A percentile compares a stretch with the other conserved stretches of the same genome.
phyloP scores from a whole-genome alignment of 371 early-diverging fungal species.

The Mortierella sp. region DNA sequence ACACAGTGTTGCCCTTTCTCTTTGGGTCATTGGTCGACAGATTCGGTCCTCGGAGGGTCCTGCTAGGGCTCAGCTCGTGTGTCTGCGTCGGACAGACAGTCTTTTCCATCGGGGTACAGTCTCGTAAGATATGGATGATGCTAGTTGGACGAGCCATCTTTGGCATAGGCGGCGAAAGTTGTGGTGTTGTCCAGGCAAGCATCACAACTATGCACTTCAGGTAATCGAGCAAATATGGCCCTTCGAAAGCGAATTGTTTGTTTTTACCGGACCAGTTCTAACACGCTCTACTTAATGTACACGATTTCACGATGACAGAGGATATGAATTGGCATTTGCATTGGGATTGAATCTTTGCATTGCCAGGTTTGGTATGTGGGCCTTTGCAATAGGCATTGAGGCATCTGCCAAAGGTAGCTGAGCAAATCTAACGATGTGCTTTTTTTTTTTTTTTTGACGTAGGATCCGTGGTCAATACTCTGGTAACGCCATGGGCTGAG shows the following conservation, averaged over 20 bases:
- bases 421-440: no score
- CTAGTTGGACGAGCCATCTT: slow-evolving; percentile 71
- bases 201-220: slow-evolving; percentile 46
- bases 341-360: slow-evolving; percentile 71
- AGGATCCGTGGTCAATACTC: slow-evolving; percentile 67
- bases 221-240: slow-evolving; percentile 4
- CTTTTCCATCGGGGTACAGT: slow-evolving; percentile 67
- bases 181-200: slow-evolving; percentile 70
- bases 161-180: slow-evolving; percentile 80
- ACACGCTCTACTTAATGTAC: no score
- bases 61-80: slow-evolving; percentile 63
- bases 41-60: slow-evolving; percentile 60
- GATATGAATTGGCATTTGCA: slow-evolving; percentile 71
- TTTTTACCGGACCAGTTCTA: no score
- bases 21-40: slow-evolving; percentile 69
- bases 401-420: no score
- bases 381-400: no score
- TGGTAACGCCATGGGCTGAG: slow-evolving; percentile 65
- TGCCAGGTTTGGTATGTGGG: slow-evolving; percentile 60
- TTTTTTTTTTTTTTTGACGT: background rate
- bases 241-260: background rate
- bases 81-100: slow-evolving; percentile 76
- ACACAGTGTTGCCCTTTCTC: slow-evolving; percentile 77
- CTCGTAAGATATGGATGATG: slow-evolving; percentile 61
- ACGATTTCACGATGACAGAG: slow-evolving; percentile 35